Percentiles rank a stretch among this genome's conserved stretches.
Evolutionary conservation across 2,329 filamentous ascomycete genomes (phyloP).

Genomic region (Bisporella sp.): DNA sequence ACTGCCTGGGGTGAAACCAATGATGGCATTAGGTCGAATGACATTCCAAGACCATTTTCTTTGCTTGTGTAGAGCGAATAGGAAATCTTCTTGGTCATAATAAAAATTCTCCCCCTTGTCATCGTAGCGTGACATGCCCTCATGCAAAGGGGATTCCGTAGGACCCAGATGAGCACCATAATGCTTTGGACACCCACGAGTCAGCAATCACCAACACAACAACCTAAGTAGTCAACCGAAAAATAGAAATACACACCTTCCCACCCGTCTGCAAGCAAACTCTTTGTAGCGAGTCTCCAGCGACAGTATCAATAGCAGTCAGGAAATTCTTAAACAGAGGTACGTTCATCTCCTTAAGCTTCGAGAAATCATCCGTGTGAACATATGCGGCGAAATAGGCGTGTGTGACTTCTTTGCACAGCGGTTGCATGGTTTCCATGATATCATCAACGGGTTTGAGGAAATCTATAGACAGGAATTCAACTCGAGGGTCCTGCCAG

Average conservation of each 20-base stretch:
- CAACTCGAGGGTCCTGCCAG: constrained; percentile 23
- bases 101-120: constrained; percentile 42
- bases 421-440: constrained; percentile 8
- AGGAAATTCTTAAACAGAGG: constrained; percentile 29
- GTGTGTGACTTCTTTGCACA: constrained; percentile 26
- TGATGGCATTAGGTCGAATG: constrained; percentile 38
- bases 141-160: constrained; percentile 40
- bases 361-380: constrained; percentile 25
- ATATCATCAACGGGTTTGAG: constrained; percentile 14
- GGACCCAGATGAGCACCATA: constrained; percentile 45
- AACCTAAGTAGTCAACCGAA: too few relatives aligned
- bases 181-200: constrained; percentile 23
- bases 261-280: constrained; percentile 12
- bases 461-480: constrained; percentile 29
- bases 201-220: too few relatives aligned
- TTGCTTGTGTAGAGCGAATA: constrained; percentile 24
- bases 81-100: constrained; percentile 40
- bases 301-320: constrained; percentile 19
- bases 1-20: constrained; percentile 29
- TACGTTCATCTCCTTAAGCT: constrained; percentile 21
- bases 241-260: too few relatives aligned
- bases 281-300: constrained; percentile 17
- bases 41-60: constrained; percentile 33
- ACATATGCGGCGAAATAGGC: constrained; percentile 30
- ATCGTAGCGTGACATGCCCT: constrained; percentile 38